Percentiles rank a stretch among this genome's conserved stretches.
These are phyloP conservation scores for Chrysanthemum makinoi DNA, from an alignment of 129 eudicot species.

Conservation along the genomic window DNA sequence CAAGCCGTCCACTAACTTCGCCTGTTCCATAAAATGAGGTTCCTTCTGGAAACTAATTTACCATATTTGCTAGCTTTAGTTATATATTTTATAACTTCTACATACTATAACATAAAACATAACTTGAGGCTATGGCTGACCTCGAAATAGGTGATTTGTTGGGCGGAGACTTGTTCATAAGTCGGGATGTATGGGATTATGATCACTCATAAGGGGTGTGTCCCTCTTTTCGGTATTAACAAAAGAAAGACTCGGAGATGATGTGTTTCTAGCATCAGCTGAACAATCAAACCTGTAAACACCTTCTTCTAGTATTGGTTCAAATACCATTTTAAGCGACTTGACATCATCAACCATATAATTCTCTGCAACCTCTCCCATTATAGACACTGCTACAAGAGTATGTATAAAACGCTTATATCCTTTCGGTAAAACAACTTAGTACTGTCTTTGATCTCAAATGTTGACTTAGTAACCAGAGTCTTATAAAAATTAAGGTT, in stretches of 20 bases:
- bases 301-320: conserved; percentile 82
- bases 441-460: neutral
- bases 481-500: neutral
- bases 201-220: conserved; percentile 39
- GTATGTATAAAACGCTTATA: conserved; percentile 27
- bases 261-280: conserved; percentile 59
- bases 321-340: conserved; percentile 60
- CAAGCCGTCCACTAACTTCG: conserved; percentile 96
- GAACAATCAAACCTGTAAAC: conserved; percentile 90
- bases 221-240: conserved; percentile 61
- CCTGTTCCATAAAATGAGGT: conserved; percentile 98
- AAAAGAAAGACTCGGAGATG: conserved; percentile 84
- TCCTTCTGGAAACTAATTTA: conserved; percentile 68
- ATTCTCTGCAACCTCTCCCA: conserved; percentile 47
- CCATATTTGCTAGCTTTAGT: conserved; percentile 10
- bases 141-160: conserved; percentile 63
- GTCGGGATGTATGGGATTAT: conserved; percentile 53
- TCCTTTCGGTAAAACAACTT: conserved; percentile 5
- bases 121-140: conserved; percentile 29
- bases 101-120: neutral
- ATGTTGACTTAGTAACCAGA: neutral
- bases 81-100: neutral
- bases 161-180: conserved; percentile 46
- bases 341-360: conserved; percentile 35
- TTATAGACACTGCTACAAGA: conserved; percentile 32